Evolutionary conservation across 2,329 filamentous ascomycete genomes (phyloP).

Genomic region (Fusarium sp.): DNA sequence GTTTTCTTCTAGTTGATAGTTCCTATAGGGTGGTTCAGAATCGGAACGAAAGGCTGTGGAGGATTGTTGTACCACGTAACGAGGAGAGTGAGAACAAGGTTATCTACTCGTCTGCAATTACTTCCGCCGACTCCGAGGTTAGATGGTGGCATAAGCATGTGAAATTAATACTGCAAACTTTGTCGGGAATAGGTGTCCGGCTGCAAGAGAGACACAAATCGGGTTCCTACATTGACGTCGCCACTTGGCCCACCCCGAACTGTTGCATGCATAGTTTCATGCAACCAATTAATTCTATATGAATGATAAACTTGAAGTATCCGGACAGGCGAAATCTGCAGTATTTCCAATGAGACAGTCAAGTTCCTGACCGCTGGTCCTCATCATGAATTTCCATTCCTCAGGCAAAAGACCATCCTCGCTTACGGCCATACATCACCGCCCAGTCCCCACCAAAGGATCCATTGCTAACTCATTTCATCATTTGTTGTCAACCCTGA

Average conservation of each 20-base stretch:
- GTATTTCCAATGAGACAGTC: neutral
- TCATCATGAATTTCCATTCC: neutral
- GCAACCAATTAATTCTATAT: neutral
- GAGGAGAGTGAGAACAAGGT: neutral
- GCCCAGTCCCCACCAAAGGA: neutral
- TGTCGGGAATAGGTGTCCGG: neutral
- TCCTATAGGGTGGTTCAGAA: neutral
- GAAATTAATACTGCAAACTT: neutral
- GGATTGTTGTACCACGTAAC: neutral
- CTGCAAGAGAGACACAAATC: neutral
- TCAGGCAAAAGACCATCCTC: neutral
- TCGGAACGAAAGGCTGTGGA: neutral
- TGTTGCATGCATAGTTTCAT: neutral
- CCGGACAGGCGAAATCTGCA: neutral
- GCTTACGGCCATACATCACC: neutral
- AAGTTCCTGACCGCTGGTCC: neutral
- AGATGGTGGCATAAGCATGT: neutral
- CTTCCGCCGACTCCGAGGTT: neutral
- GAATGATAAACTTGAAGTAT: neutral
- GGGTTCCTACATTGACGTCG: neutral
- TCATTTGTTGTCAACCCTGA: neutral
- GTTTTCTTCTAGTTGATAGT: neutral
- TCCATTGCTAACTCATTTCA: neutral
- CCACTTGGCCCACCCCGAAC: neutral
- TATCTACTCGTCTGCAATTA: neutral